Evolutionary conservation across 2,329 filamentous ascomycete genomes (phyloP).

Genomic region (Trichophyton verrucosum): DNA sequence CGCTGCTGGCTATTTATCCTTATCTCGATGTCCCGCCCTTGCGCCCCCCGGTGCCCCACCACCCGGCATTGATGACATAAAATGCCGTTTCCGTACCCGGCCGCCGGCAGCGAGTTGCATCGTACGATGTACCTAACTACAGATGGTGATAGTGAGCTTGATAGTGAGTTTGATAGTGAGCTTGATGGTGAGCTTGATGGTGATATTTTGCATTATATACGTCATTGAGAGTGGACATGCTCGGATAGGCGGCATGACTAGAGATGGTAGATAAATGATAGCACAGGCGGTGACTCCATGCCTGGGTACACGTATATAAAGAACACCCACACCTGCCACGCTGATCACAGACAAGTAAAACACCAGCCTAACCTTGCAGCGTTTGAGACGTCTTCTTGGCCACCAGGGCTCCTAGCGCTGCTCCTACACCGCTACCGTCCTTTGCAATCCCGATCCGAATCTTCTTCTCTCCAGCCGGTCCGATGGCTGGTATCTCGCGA

Average conservation of each 20-base stretch:
- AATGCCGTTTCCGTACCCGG: neutral
- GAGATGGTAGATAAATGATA: too few relatives aligned
- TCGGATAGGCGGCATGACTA: too few relatives aligned
- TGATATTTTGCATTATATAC: too few relatives aligned
- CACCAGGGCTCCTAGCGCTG: conserved; percentile 84
- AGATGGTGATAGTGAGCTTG: too few relatives aligned
- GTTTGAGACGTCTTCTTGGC: conserved; percentile 46
- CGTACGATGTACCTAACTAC: neutral
- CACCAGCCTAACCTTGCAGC: neutral
- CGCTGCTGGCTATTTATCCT: neutral
- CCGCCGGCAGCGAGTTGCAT: neutral
- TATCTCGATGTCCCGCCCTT: neutral
- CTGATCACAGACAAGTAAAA: neutral
- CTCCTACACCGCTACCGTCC: conserved; percentile 91
- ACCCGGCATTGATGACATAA: neutral
- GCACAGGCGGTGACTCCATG: too few relatives aligned
- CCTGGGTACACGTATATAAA: too few relatives aligned
- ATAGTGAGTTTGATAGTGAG: too few relatives aligned
- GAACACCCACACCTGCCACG: neutral
- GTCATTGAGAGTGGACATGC: too few relatives aligned
- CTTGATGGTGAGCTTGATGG: too few relatives aligned
- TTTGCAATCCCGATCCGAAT: conserved; percentile 93
- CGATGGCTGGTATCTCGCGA: conserved; percentile 62
- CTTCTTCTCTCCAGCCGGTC: conserved; percentile 63
- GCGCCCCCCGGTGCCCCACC: neutral